Conservation (phyloP, 257 asterid genomes). For the Solanum corneliomulleri region DNA sequence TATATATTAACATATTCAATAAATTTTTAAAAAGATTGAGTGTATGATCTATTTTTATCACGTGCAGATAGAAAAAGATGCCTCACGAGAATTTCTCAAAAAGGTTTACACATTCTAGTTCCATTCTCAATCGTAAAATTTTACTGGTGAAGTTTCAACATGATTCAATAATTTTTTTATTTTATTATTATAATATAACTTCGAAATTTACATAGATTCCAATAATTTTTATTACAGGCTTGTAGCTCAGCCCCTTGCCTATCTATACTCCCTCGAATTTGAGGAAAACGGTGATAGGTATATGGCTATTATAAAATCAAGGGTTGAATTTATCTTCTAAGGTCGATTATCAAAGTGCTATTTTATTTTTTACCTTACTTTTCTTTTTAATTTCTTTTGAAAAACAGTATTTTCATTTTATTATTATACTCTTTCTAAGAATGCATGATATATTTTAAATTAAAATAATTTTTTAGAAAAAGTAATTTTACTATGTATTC, state of each 20-base stretch:
- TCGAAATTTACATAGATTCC: neutral
- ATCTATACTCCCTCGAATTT: neutral
- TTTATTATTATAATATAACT: neutral
- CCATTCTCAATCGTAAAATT: no score
- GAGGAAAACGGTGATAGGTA: neutral
- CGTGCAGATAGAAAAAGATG: no score
- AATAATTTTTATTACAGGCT: neutral
- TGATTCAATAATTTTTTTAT: neutral
- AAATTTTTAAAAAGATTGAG: no score
- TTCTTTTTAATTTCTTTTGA: no score
- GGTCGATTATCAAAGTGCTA: neutral
- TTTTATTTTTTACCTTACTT: no score
- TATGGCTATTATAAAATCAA: no score
- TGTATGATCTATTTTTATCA: no score
- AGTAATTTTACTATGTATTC: no score
- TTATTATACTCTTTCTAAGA: neutral
- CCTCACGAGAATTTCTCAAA: neutral
- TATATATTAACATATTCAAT: neutral
- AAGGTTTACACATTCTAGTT: neutral
- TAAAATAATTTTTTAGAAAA: accelerated
- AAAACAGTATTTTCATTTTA: no score
- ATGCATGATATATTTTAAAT: neutral
- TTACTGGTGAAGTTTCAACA: neutral
- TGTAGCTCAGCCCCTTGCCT: neutral
- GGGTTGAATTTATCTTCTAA: accelerated